A percentile compares a stretch with the other conserved stretches of the same genome.
phyloP scores from a whole-genome alignment of 75 land plant genomes.

The Pinus tabuliformis region DNA sequence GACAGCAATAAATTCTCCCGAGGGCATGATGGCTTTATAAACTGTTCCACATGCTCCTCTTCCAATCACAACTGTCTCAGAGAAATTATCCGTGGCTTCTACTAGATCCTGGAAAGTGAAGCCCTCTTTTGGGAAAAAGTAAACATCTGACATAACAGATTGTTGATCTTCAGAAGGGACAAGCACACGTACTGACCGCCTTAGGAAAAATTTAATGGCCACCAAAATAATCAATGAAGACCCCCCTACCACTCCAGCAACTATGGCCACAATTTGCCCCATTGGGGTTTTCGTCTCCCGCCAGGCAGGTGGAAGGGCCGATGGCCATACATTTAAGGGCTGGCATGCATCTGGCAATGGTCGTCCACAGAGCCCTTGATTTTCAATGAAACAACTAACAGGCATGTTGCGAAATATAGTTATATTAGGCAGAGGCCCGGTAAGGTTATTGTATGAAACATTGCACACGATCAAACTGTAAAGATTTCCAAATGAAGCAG shows the following conservation, averaged over 20 bases:
- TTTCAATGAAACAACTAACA: slow-evolving; percentile 57
- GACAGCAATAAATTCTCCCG: slow-evolving; percentile 67
- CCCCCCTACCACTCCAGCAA: slow-evolving; percentile 58
- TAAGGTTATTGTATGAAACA: slow-evolving; percentile 70
- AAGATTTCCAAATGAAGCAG: slow-evolving; percentile 44
- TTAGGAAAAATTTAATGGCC: slow-evolving; percentile 50
- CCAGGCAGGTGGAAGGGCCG: slow-evolving; percentile 12
- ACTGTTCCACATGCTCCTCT: slow-evolving; percentile 91
- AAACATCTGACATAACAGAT: slow-evolving; percentile 28
- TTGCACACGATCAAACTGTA: slow-evolving; percentile 62
- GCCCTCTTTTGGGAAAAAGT: slow-evolving; percentile 53
- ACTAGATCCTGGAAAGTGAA: slow-evolving; percentile 67
- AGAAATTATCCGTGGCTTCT: slow-evolving; percentile 78
- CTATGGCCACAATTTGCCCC: slow-evolving; percentile 44
- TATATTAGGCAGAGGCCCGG: slow-evolving; percentile 58
- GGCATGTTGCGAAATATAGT: slow-evolving; percentile 59
- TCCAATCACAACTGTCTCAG: slow-evolving; percentile 61
- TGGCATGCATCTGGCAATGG: slow-evolving; percentile 34
- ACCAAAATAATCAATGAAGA: slow-evolving; percentile 56
- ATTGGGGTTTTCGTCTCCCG: slow-evolving; percentile 11
- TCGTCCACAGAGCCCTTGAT: slow-evolving; percentile 78
- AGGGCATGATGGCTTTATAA: slow-evolving; percentile 67
- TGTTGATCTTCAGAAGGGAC: slow-evolving; percentile 48
- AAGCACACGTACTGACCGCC: slow-evolving; percentile 31
- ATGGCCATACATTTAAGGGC: background rate